Conservation (phyloP, 352 stramenopile genomes). For the Phytophthora cajani region DNA sequence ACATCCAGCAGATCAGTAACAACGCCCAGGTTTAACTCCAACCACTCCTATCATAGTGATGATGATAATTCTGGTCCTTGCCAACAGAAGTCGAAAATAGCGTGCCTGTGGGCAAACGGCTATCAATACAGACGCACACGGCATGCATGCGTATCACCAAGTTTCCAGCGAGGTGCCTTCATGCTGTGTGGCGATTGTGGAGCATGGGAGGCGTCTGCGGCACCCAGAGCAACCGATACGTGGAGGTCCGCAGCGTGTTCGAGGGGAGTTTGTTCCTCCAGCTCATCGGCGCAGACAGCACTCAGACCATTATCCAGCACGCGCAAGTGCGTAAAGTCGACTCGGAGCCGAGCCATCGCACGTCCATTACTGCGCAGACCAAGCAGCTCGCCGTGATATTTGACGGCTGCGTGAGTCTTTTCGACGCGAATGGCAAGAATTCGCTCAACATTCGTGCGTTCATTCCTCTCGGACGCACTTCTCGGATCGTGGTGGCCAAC, state of each 20-base stretch:
- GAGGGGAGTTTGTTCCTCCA: conserved; percentile 68
- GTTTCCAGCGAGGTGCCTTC: conserved; percentile 2
- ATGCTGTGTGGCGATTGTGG: conserved; percentile 19
- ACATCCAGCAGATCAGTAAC: neutral
- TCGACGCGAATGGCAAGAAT: conserved; percentile 48
- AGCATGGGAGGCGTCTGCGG: conserved; percentile 66
- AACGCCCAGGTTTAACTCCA: neutral
- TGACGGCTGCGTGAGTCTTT: conserved; percentile 61
- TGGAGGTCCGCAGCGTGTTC: conserved; percentile 58
- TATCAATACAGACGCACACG: conserved; percentile 4
- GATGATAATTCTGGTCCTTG: neutral
- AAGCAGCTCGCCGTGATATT: conserved; percentile 60
- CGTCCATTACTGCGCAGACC: conserved; percentile 23
- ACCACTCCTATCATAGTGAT: too few relatives aligned
- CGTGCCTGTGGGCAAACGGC: neutral
- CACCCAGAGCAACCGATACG: conserved; percentile 37
- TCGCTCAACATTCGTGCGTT: conserved; percentile 47
- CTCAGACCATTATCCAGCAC: conserved; percentile 54
- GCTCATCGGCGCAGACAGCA: conserved; percentile 60
- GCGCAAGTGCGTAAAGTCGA: conserved; percentile 58
- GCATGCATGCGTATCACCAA: conserved; percentile 5
- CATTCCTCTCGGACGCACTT: conserved; percentile 23
- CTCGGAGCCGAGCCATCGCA: conserved; percentile 37
- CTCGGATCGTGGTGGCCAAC: conserved; percentile 6
- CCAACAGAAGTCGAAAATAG: conserved; percentile 25